Base-by-base conservation (phyloP, 257 asterid species). In the Rauvolfia tetraphylla region DNA sequence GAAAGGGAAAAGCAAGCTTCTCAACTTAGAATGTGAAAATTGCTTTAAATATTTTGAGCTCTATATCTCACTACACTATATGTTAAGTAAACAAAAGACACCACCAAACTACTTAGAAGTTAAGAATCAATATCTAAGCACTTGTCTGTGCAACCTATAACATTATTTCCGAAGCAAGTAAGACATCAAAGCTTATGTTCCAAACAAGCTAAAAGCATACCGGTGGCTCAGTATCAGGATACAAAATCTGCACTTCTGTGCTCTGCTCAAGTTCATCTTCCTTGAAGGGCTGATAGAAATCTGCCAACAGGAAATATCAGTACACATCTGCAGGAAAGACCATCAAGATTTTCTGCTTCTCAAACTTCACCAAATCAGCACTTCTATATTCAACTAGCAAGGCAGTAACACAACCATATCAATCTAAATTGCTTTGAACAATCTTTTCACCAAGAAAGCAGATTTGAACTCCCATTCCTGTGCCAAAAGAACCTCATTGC, bases 191-290 rank as follows among this genome's bases (percentile, higher is more conserved):
- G 44, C 25, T n/a, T 70, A 9, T 49, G 23, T 0, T 36, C 29
- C 66, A 53, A 18, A 75, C 36, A 59, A 61, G 15, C 59, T 42
- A 36, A 71, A 72, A 75, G 51, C 90, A 79, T 91, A 91, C 97
- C 57, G 96, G 96, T 79, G 96, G 93, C 61, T 91, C 98, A 51
- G 84, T 83, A 63, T 75, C 78, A 12, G 97, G 97, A 79, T 68
- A 93, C 59, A 93, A 71, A 62, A 93, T 76, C 10, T 80, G 73
- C 63, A 93, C 93, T 58, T 83, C 86, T 61, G 97, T 93, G 85
- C 89, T 91, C 80, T 89, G 88, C 69, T 91, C 95, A 2, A 84
- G 67, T 80, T 91, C 95, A 80, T 93, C 96, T 87, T 93, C 92
- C 82, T 88, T 81, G 10, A 91, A 77, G 68, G 98, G 97, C 74